Evolutionary conservation across 805 yeast genomes (phyloP).

Genomic region (Wickerhamomyces bisporus): DNA sequence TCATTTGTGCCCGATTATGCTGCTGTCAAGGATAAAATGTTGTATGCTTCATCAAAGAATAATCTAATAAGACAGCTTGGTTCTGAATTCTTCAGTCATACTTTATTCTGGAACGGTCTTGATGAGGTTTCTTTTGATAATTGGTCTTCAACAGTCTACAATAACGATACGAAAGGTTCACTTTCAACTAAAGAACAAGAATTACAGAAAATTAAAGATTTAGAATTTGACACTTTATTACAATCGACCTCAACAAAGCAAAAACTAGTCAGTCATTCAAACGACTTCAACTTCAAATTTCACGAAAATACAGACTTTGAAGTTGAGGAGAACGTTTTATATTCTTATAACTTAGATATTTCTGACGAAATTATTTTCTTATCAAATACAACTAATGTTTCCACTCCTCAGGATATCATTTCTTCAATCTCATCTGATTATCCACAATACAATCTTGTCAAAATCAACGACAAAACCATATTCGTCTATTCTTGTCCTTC

Average conservation of each 20-base stretch:
- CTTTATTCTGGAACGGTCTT: slow-evolving; percentile 28
- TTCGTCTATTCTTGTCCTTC: slow-evolving; percentile 89
- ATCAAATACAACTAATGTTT: slow-evolving; percentile 19
- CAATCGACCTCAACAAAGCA: slow-evolving; percentile 26
- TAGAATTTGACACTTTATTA: slow-evolving; percentile 33
- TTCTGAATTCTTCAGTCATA: slow-evolving; percentile 32
- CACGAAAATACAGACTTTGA: slow-evolving; percentile 24
- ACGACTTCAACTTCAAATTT: slow-evolving; percentile 23
- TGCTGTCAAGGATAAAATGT: slow-evolving; percentile 79
- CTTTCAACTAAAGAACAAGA: slow-evolving; percentile 56
- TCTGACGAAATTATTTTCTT: slow-evolving; percentile 43
- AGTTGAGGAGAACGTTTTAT: slow-evolving; percentile 29
- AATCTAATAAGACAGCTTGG: slow-evolving; percentile 75
- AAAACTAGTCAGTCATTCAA: slow-evolving; percentile 22
- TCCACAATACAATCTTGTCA: slow-evolving; percentile 59
- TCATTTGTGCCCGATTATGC: slow-evolving; percentile 86
- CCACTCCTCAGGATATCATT: slow-evolving; percentile 26
- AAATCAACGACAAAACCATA: slow-evolving; percentile 35
- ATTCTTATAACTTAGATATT: slow-evolving; percentile 48
- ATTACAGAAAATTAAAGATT: slow-evolving; percentile 39
- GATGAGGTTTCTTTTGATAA: slow-evolving; percentile 38
- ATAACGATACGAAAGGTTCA: slow-evolving; percentile 37
- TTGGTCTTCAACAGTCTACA: slow-evolving; percentile 36
- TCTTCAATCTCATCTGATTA: slow-evolving; percentile 31
- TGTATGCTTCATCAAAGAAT: slow-evolving; percentile 87